Evolutionary conservation across 2,329 filamentous ascomycete species (phyloP), one percentile per base, ranked within the genome.

Genomic region (Ophiostoma novo-ulmi): DNA sequence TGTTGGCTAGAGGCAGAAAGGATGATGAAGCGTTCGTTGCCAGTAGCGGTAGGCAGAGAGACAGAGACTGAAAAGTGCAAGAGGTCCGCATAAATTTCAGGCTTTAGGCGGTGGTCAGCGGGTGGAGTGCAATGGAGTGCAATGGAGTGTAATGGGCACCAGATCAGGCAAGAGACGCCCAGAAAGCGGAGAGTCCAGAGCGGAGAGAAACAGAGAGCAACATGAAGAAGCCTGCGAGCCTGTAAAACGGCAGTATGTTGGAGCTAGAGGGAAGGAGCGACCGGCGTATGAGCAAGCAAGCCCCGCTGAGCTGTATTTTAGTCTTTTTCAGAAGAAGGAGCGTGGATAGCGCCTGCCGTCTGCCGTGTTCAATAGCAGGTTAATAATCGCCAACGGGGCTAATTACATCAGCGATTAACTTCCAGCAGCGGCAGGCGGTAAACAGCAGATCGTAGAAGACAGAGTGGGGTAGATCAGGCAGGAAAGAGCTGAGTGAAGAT

Each of bases 31-130:
- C n/a, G 52, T 58, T 58, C n/a, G 52, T 58, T 58, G 52, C 26
- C n/a, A 58, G 20, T n/a, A 55, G n/a, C 6, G 8, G 48, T 20
- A 22, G 10, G 48, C 48, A 22, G 10, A n/a, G n/a, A 55, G 20
- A 8, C 48, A 17, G 52, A 11, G 52, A 31, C 31, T 26, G 22
- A 26, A 58, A 58, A 58, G 7, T 26, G 52, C 10, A 58, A 55
- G 52, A 58, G 52, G 14, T 58, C 52, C 52, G 52, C 52, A 58
- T 58, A 58, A 58, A 58, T 26, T 58, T 58, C 52, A 58, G 52
- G 52, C 52, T 58, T 58, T 58, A 58, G 52, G 52, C 52, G 52
- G 52, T 58, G 52, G n/a, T 10, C 52, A 26, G 52, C n/a, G 52
- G 52, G 52, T 58, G 52, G 52, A 58, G n/a, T 58, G 52, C 39